These are phyloP conservation scores for Diaporthe vexans DNA, from an alignment of 2,329 filamentous ascomycete genomes.

Conservation along the genomic window DNA sequence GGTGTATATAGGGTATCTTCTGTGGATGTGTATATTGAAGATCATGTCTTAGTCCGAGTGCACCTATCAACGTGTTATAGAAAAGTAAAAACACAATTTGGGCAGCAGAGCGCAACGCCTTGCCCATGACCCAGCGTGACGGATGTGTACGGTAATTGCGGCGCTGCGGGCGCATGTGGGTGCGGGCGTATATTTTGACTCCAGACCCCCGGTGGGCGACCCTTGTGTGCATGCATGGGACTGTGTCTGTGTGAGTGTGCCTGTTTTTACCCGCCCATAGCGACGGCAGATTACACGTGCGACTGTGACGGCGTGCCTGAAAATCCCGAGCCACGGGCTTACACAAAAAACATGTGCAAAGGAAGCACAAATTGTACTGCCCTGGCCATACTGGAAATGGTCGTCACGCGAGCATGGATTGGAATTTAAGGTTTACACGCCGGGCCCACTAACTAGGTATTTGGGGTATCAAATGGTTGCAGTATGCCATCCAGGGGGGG, in stretches of 20 bases:
- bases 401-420: constrained; percentile 24
- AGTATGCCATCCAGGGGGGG: neutral
- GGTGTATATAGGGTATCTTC: neutral
- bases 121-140: neutral
- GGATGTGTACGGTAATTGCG: neutral
- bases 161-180: constrained; percentile 6
- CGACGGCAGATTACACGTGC: constrained; percentile 34
- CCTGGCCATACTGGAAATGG: neutral
- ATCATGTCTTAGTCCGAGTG: neutral
- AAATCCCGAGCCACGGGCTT: constrained; percentile 12
- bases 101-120: constrained; percentile 9
- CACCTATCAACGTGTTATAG: constrained; percentile 3
- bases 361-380: neutral
- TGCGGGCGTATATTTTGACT: neutral
- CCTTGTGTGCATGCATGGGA: neutral
- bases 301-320: constrained; percentile 27
- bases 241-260: neutral
- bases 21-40: neutral
- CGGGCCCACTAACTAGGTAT: constrained; percentile 20
- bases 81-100: neutral
- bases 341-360: neutral
- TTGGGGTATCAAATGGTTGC: constrained; percentile 16
- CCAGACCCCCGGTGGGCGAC: neutral
- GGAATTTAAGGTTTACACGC: constrained; percentile 23
- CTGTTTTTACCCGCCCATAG: constrained; percentile 26